Percentiles rank a stretch among this genome's conserved stretches.
Evolutionary conservation across 257 asterid species (phyloP).

Genomic region (Fraxinus cuspidata): DNA sequence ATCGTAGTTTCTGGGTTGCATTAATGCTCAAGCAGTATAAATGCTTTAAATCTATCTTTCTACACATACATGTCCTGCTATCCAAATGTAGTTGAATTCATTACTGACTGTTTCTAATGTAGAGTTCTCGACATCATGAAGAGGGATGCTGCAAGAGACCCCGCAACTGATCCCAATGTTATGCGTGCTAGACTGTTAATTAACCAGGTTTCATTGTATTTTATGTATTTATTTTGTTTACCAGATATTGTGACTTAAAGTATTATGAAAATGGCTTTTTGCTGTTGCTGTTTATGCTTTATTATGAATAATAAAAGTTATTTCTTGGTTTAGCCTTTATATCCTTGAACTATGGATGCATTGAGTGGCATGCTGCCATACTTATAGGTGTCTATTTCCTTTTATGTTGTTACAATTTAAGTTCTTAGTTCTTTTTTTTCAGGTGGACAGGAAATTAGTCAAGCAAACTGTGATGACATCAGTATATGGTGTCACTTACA

Average conservation of each 20-base stretch:
- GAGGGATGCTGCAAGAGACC: constrained; percentile 79
- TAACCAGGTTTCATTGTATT: constrained; percentile 57
- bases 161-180: constrained; percentile 63
- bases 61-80: constrained; percentile 15
- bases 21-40: not conserved
- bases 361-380: not conserved
- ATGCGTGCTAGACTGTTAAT: constrained; percentile 71
- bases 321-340: constrained; percentile 9
- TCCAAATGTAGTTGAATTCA: constrained; percentile 7
- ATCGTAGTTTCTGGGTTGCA: not conserved
- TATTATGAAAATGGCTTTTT: constrained; percentile 12
- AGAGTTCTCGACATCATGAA: constrained; percentile 93
- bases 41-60: not conserved
- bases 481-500: constrained; percentile 94
- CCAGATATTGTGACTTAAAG: not conserved
- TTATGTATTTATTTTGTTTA: constrained; percentile 7
- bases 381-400: not conserved
- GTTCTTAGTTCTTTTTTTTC: constrained; percentile 26
- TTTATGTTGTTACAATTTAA: constrained; percentile 5
- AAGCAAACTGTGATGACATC: constrained; percentile 99
- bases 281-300: not conserved
- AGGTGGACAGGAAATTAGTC: constrained; percentile 98
- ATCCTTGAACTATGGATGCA: not conserved
- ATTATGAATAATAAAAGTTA: not conserved
- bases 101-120: constrained; percentile 26